phyloP scores from a whole-genome alignment of 371 early-diverging fungal species.

The Rhizopus arrhizus region DNA sequence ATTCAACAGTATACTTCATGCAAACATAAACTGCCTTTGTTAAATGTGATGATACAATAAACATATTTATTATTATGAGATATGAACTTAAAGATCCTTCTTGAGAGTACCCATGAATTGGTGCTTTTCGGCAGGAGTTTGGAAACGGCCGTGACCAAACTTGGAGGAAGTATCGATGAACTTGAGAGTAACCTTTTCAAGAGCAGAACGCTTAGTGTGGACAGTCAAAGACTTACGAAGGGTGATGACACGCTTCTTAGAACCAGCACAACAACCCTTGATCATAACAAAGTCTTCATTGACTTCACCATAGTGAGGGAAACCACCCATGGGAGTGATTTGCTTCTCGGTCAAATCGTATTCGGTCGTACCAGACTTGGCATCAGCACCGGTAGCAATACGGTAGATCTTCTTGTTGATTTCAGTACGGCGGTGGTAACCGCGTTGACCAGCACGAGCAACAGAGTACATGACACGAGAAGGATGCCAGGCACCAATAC shows the following conservation, averaged over 20 bases:
- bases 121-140: slow-evolving; percentile 98
- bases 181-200: slow-evolving; percentile 96
- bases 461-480: slow-evolving; percentile 99
- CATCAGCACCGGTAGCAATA: slow-evolving; percentile 90
- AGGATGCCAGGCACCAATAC: slow-evolving; percentile 99
- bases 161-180: slow-evolving; percentile 99
- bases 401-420: slow-evolving; percentile 99
- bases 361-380: slow-evolving; percentile 89
- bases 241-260: slow-evolving; percentile 97
- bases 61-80: background rate
- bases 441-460: slow-evolving; percentile 99
- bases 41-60: too few relatives aligned
- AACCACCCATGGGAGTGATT: slow-evolving; percentile 99
- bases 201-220: slow-evolving; percentile 93
- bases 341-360: slow-evolving; percentile 97
- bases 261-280: slow-evolving; percentile 98
- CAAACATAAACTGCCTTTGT: too few relatives aligned
- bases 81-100: slow-evolving; percentile 65
- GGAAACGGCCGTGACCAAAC: slow-evolving; percentile 99
- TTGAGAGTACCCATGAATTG: slow-evolving; percentile 95
- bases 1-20: too few relatives aligned
- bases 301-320: slow-evolving; percentile 99
- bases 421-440: slow-evolving; percentile 99
- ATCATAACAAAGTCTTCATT: slow-evolving; percentile 98
- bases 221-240: slow-evolving; percentile 97